These are phyloP conservation scores for Stephanodiscus triporus DNA, from an alignment of 108 stramenopile genomes.

Conservation along the genomic window DNA sequence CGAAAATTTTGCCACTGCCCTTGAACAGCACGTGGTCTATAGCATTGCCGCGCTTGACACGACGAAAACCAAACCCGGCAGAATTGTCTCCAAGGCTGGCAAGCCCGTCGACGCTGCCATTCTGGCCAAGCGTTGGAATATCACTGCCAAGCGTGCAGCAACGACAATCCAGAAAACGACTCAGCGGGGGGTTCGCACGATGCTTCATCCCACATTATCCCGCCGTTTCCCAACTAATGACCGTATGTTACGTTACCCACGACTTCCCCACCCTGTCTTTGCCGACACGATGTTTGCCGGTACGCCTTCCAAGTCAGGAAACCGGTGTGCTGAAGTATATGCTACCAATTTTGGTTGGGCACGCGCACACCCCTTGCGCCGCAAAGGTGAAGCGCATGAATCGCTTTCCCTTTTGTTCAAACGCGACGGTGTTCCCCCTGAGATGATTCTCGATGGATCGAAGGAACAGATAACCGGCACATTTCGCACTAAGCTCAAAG, in stretches of 20 bases:
- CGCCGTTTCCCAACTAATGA: constrained; percentile 23
- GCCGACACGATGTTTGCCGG: constrained; percentile 31
- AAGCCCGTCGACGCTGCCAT: background rate
- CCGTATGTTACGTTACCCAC: constrained; percentile 19
- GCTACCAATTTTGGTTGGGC: constrained; percentile 28
- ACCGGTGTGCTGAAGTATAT: constrained; percentile 35
- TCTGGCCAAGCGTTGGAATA: constrained; percentile 26
- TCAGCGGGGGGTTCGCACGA: constrained; percentile 26
- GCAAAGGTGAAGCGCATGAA: constrained; percentile 35
- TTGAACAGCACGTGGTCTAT: background rate
- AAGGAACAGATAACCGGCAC: too few relatives aligned
- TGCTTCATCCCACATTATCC: constrained; percentile 17
- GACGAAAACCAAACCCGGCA: background rate
- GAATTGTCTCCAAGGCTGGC: background rate
- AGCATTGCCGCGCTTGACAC: too few relatives aligned
- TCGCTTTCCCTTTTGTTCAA: constrained; percentile 24
- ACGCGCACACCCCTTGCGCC: constrained; percentile 26
- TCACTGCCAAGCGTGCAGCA: constrained; percentile 28
- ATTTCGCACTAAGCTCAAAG: too few relatives aligned
- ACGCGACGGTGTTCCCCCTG: constrained; percentile 33
- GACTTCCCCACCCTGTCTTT: constrained; percentile 22
- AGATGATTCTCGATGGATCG: constrained; percentile 38
- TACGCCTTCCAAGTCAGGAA: constrained; percentile 12
- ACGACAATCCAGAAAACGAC: constrained; percentile 32
- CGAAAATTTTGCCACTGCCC: constrained; percentile 20